Percentiles rank a stretch among this genome's conserved stretches.
Conservation (phyloP, 306 rosid species). For the Carpinus fangiana region DNA sequence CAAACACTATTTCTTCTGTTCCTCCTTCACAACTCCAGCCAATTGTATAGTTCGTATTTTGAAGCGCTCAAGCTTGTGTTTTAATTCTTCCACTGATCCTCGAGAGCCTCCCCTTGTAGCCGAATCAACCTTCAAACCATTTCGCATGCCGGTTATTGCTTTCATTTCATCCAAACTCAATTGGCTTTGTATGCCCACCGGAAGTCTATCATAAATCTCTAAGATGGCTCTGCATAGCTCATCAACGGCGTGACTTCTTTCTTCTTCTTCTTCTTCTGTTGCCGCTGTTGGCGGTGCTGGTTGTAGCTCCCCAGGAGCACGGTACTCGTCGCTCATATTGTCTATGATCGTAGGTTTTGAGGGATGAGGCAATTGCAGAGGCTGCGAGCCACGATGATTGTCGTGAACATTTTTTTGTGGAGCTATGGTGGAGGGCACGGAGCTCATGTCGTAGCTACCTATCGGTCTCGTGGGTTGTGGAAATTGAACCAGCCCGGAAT, state of each 20-base stretch:
- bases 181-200: neutral
- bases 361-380: too few species aligned
- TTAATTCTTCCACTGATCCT: neutral
- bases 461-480: constrained; percentile 22
- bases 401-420: too few species aligned
- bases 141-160: neutral
- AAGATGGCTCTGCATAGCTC: neutral
- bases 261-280: neutral
- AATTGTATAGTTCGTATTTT: neutral
- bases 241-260: neutral
- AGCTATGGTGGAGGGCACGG: too few species aligned
- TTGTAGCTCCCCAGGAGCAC: too few species aligned
- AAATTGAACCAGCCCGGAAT: constrained; percentile 8
- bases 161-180: neutral
- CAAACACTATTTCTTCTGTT: neutral
- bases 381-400: too few species aligned
- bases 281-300: neutral
- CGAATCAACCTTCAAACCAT: neutral
- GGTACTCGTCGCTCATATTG: too few species aligned
- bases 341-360: too few species aligned
- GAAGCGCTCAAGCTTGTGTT: neutral
- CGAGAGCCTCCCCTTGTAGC: neutral
- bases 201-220: neutral
- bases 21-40: neutral
- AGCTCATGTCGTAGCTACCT: neutral